Conservation (phyloP, 805 yeast genomes). For the Candida sakaeoensis region DNA sequence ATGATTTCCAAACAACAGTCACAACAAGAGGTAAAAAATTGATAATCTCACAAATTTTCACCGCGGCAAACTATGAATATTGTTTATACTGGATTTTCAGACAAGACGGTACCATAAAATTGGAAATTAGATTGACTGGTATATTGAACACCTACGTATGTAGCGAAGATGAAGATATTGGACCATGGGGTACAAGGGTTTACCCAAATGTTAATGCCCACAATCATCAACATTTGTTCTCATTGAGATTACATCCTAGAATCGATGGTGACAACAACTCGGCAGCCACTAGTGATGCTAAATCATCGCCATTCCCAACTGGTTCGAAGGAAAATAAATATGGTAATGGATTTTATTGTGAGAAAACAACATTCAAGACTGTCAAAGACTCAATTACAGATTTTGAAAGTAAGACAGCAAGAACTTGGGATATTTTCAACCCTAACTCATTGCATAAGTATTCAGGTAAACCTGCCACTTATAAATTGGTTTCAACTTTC, state of each 20-base stretch:
- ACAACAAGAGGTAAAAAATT: slow-evolving; percentile 73
- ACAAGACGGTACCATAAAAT: slow-evolving; percentile 80
- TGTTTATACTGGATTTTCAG: slow-evolving; percentile 79
- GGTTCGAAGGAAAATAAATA: slow-evolving; percentile 71
- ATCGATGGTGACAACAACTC: slow-evolving; percentile 79
- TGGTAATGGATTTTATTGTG: slow-evolving; percentile 72
- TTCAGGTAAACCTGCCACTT: slow-evolving; percentile 73
- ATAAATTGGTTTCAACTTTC: slow-evolving; percentile 73
- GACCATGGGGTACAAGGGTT: slow-evolving; percentile 78
- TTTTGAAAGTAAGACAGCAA: slow-evolving; percentile 56
- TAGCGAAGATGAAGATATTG: slow-evolving; percentile 60
- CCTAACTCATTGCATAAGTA: slow-evolving; percentile 63
- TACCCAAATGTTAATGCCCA: slow-evolving; percentile 81
- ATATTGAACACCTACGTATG: slow-evolving; percentile 71
- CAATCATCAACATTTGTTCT: slow-evolving; percentile 81
- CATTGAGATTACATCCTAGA: slow-evolving; percentile 76
- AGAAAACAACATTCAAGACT: slow-evolving; percentile 64
- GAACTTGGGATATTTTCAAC: slow-evolving; percentile 77
- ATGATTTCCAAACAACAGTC: slow-evolving; percentile 68
- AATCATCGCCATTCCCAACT: slow-evolving; percentile 52
- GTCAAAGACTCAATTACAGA: slow-evolving; percentile 64
- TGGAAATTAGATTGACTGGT: slow-evolving; percentile 79
- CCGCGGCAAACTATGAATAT: slow-evolving; percentile 85
- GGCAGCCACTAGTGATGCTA: slow-evolving; percentile 64
- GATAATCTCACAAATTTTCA: slow-evolving; percentile 75